These are phyloP conservation scores for Xylaria sp. DNA, from an alignment of 2,329 filamentous ascomycete genomes.

Conservation along the genomic window DNA sequence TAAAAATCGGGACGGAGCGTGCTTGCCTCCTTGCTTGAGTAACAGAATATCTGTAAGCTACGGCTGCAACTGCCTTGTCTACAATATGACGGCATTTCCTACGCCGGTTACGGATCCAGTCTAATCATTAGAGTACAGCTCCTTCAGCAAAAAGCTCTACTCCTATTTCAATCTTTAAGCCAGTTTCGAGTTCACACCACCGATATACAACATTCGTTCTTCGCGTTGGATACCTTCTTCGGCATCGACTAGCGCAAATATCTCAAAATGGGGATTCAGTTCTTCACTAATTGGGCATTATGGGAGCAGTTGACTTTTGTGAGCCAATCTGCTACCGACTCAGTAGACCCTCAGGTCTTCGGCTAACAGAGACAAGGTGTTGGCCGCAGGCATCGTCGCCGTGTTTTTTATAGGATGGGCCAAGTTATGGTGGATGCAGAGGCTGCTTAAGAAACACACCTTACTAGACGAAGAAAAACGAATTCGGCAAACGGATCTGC, in stretches of 20 bases:
- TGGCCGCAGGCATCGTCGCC: constrained; percentile 75
- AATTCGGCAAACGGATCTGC: constrained; percentile 64
- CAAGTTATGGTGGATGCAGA: constrained; percentile 74
- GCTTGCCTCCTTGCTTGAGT: constrained; percentile 19
- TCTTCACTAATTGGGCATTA: constrained; percentile 77
- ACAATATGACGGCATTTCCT: constrained; percentile 13
- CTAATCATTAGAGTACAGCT: constrained; percentile 7
- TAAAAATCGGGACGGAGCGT: constrained; percentile 8
- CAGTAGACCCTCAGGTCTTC: not conserved
- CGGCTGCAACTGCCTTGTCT: not conserved
- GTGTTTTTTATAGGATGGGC: constrained; percentile 75
- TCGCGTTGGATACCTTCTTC: constrained; percentile 39
- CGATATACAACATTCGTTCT: constrained; percentile 33
- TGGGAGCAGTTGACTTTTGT: constrained; percentile 95
- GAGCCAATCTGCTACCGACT: constrained; percentile 53
- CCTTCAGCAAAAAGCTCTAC: not conserved
- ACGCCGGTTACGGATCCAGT: constrained; percentile 7
- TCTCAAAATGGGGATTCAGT: constrained; percentile 56
- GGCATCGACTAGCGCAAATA: constrained; percentile 41
- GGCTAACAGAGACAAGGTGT: constrained; percentile 64
- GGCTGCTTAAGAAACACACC: constrained; percentile 66
- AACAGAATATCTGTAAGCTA: not conserved
- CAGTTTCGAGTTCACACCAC: constrained; percentile 10
- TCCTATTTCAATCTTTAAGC: constrained; percentile 23
- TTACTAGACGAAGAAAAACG: constrained; percentile 74